phyloP scores from a whole-genome alignment of 495 filamentous ascomycete species.

The Trichoderma virens region DNA sequence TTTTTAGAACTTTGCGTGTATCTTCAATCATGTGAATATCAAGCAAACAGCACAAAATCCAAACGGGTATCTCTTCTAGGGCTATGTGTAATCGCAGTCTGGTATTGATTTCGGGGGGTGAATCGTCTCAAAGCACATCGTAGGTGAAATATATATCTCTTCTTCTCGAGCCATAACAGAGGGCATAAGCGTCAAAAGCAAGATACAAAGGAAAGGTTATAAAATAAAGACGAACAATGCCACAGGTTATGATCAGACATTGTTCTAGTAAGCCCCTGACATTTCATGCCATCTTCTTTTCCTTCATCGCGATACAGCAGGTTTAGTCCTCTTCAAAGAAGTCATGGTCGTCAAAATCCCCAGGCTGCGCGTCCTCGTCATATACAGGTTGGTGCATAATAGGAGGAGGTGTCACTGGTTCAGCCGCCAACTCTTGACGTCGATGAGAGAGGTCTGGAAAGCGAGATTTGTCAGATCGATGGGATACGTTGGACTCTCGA shows the following conservation, averaged over 20 bases:
- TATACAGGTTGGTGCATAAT: conserved; percentile 62
- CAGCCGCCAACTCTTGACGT: conserved; percentile 29
- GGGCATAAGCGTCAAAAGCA: neutral
- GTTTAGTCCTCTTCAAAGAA: conserved; percentile 46
- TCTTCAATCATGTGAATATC: neutral
- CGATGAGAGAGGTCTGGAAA: conserved; percentile 25
- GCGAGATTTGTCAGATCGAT: conserved; percentile 31
- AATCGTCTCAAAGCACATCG: neutral
- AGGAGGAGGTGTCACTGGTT: conserved; percentile 53
- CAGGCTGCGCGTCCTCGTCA: conserved; percentile 59
- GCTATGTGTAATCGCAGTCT: conserved; percentile 4
- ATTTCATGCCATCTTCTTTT: conserved; percentile 8
- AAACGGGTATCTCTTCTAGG: conserved; percentile 10
- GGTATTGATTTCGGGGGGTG: neutral
- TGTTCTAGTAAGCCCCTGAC: neutral
- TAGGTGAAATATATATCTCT: neutral
- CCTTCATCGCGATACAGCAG: neutral
- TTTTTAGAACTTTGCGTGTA: neutral
- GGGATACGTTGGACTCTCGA: conserved; percentile 26
- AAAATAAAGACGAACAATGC: no score
- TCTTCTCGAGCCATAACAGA: neutral
- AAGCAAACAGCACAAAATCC: conserved; percentile 5
- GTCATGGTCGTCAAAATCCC: conserved; percentile 47
- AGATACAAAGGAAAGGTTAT: conserved; percentile 17
- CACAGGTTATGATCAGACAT: neutral